Evolutionary conservation across 371 early-diverging fungal species (phyloP).

Genomic region (Rhizomucor pusillus): DNA sequence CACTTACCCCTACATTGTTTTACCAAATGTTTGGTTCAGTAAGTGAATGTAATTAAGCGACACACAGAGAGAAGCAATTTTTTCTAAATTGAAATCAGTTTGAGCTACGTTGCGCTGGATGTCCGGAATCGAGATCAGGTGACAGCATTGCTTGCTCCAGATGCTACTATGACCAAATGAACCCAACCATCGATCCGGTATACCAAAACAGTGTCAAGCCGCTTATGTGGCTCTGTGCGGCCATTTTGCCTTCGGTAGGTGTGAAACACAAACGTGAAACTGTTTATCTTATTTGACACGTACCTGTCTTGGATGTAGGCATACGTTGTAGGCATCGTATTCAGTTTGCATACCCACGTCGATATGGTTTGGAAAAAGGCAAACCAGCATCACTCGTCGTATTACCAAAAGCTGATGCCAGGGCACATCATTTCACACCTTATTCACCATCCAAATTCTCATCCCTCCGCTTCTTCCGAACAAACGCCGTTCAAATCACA

Average conservation of each 20-base stretch:
- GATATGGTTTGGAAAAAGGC: constrained; percentile 80
- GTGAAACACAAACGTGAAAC: neutral
- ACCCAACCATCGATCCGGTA: constrained; percentile 79
- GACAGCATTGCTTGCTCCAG: constrained; percentile 49
- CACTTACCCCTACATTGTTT: constrained; percentile 92
- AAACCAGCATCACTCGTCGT: constrained; percentile 23
- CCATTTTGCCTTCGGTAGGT: constrained; percentile 71
- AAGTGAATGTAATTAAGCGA: constrained; percentile 9
- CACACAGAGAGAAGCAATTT: too few species aligned
- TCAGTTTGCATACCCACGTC: constrained; percentile 91
- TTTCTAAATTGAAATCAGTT: constrained; percentile 32
- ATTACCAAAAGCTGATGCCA: constrained; percentile 39
- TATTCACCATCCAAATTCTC: constrained; percentile 32
- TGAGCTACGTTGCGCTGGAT: constrained; percentile 56
- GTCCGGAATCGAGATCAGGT: constrained; percentile 34
- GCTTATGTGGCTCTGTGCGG: constrained; percentile 88
- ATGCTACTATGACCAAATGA: constrained; percentile 66
- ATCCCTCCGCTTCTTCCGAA: neutral
- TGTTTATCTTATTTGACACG: neutral
- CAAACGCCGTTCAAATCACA: neutral
- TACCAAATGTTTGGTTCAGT: constrained; percentile 87
- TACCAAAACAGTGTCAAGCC: constrained; percentile 80
- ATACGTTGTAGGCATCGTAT: constrained; percentile 91
- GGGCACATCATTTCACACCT: constrained; percentile 43
- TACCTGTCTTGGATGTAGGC: constrained; percentile 34